These are phyloP conservation scores for Globisporangium emineosum DNA, from an alignment of 352 stramenopile genomes.

Conservation along the genomic window DNA sequence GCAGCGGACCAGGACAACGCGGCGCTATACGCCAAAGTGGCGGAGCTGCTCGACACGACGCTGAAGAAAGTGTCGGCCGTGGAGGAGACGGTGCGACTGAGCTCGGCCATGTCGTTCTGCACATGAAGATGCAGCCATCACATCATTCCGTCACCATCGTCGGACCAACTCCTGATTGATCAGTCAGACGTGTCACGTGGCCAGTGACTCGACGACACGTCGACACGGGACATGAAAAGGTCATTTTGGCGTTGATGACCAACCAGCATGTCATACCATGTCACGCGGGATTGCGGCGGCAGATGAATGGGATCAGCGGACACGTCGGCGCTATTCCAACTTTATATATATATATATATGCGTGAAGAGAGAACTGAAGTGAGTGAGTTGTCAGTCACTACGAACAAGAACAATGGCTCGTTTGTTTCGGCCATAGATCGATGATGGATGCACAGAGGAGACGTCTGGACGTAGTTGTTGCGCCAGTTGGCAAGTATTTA, in stretches of 20 bases:
- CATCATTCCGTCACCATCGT: background rate
- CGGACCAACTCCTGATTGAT: background rate
- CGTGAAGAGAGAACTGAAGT: background rate
- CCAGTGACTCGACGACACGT: background rate
- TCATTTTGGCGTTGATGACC: background rate
- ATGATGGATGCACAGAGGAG: background rate
- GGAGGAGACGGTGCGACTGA: constrained; percentile 75
- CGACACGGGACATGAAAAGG: background rate
- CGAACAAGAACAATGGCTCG: background rate
- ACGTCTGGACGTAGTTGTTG: too few species aligned
- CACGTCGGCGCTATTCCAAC: background rate
- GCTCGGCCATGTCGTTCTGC: constrained; percentile 67
- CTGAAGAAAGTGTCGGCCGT: constrained; percentile 74
- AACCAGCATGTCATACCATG: background rate
- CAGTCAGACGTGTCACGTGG: background rate
- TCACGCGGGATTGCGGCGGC: background rate
- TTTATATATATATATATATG: background rate
- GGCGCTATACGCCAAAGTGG: constrained; percentile 60
- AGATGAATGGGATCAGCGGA: background rate
- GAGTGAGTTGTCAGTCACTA: too few species aligned
- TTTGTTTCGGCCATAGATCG: background rate
- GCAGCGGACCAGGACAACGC: constrained; percentile 30
- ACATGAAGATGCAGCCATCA: constrained; percentile 31
- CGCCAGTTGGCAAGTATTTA: background rate
- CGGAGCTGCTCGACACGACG: constrained; percentile 64